Conservation (phyloP, 2,329 filamentous ascomycete genomes). For the Trichoderma koningii region DNA sequence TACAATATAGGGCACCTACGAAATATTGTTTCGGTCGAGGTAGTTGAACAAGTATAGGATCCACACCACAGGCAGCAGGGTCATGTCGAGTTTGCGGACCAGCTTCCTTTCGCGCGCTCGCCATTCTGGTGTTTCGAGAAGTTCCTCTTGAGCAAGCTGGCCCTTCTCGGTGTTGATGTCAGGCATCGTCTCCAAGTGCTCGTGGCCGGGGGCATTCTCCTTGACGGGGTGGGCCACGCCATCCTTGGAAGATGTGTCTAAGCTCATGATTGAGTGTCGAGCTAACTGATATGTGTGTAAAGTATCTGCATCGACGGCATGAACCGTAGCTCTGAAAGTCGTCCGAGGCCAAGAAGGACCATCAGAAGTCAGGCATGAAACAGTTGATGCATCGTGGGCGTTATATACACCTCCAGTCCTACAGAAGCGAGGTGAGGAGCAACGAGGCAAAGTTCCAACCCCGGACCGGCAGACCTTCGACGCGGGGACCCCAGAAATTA, state of each 20-base stretch:
- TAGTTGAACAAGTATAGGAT: constrained; percentile 49
- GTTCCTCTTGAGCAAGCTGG: background rate
- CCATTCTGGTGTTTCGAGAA: constrained; percentile 11
- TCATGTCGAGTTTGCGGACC: constrained; percentile 64
- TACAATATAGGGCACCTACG: constrained; percentile 31
- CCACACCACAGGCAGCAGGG: constrained; percentile 54
- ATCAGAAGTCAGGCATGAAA: background rate
- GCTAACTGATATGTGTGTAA: background rate
- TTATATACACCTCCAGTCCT: constrained; percentile 11
- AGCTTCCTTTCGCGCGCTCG: constrained; percentile 51
- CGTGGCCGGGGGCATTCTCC: constrained; percentile 8
- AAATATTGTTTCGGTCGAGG: constrained; percentile 50
- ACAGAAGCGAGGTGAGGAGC: background rate
- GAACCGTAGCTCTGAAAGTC: background rate
- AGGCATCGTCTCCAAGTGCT: constrained; percentile 7
- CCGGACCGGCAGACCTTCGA: constrained; percentile 13
- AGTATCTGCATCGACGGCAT: background rate
- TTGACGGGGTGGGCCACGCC: background rate
- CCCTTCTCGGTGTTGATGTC: constrained; percentile 1
- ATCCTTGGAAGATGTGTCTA: background rate
- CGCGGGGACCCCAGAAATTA: constrained; percentile 18
- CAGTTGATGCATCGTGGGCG: background rate
- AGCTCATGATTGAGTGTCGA: constrained; percentile 3
- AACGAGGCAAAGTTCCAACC: background rate
- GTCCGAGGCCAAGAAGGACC: background rate